Evolutionary conservation across 768 basidiomycete species (phyloP).

Genomic region (Amanita exitialis): DNA sequence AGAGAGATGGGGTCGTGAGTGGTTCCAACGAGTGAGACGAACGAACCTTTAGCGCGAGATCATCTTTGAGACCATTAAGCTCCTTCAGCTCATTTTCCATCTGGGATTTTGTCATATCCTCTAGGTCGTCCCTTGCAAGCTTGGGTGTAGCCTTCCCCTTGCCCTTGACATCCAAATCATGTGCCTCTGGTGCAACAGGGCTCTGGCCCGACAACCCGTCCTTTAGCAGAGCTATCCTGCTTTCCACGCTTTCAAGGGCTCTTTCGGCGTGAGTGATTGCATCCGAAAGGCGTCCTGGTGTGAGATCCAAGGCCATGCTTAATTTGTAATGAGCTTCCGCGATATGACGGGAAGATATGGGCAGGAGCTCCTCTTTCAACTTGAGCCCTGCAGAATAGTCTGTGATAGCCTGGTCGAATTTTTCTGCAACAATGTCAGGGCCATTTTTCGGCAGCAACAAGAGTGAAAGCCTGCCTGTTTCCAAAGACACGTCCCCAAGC

Average conservation of each 20-base stretch:
- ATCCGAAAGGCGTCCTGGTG: conserved; percentile 72
- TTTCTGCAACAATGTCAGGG: conserved; percentile 42
- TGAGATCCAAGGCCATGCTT: conserved; percentile 88
- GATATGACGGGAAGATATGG: conserved; percentile 84
- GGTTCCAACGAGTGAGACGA: background rate
- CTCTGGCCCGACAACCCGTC: conserved; percentile 32
- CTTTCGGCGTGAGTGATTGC: conserved; percentile 75
- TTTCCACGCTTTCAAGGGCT: conserved; percentile 70
- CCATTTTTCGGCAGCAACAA: background rate
- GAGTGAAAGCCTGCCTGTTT: conserved; percentile 65
- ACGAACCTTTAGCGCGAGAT: conserved; percentile 74
- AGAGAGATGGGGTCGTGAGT: background rate
- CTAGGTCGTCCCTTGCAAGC: conserved; percentile 45
- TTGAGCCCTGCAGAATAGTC: conserved; percentile 76
- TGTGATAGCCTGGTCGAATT: conserved; percentile 88
- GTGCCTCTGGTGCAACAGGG: conserved; percentile 19
- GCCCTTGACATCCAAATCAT: conserved; percentile 38
- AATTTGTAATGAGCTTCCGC: conserved; percentile 93
- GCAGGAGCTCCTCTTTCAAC: conserved; percentile 66
- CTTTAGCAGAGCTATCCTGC: conserved; percentile 52
- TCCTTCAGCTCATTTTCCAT: conserved; percentile 77
- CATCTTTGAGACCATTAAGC: conserved; percentile 61
- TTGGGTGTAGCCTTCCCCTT: conserved; percentile 60
- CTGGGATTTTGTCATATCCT: conserved; percentile 62
- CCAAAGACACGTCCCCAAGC: conserved; percentile 92